Evolutionary conservation across 305 asterid genomes (phyloP), one percentile per base, ranked within the genome.

Genomic region (Ajuga reptans): DNA sequence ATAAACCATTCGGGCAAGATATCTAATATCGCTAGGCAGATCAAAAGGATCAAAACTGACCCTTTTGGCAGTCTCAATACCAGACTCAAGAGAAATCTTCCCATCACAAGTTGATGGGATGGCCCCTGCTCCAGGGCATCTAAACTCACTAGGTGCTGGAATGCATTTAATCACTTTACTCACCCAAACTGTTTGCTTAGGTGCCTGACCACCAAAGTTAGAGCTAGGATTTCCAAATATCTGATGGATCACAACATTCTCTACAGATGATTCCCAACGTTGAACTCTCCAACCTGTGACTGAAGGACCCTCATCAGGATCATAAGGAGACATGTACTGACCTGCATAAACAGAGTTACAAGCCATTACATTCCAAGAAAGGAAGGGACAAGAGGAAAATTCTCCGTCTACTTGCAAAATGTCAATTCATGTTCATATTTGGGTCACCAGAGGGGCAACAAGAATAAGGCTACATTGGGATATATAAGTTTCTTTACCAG

Each of bases 291-390:
- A 93, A 72, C 99, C 99, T 10, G 91, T 93, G 56, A 93, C 83
- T 64, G 99, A 91, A 72, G 99, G 97, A 45, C 99, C 99, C 86
- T 93, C 99, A 49, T 93, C 99, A 43, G 97, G 99, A 86, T 93
- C 99, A 69, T 93, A 89, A 50, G 99, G 99, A 55, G 99, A 93
- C 99, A 93, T 93, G 84, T 93, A 93, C 73, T 93, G 99, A 71
- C 99, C 99, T 93, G 93, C 81, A 79, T 47, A 70, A 66, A 73
- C 57, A 79, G 73, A 78, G 17, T n/a, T 39, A 42, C 59, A 62
- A 53, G 46, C 36, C 54, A 69, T 63, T 34, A 58, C 41, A 17
- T 11, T 68, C 69, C 64, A 27, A 66, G 47, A 45, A 34, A 47
- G 43, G 17, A 71, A 54, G 58, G 37, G 17, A 56, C 67, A 33